Evolutionary conservation across 305 asterid genomes (phyloP), one percentile per base, ranked within the genome.

Genomic region (Nicotiana rustica): DNA sequence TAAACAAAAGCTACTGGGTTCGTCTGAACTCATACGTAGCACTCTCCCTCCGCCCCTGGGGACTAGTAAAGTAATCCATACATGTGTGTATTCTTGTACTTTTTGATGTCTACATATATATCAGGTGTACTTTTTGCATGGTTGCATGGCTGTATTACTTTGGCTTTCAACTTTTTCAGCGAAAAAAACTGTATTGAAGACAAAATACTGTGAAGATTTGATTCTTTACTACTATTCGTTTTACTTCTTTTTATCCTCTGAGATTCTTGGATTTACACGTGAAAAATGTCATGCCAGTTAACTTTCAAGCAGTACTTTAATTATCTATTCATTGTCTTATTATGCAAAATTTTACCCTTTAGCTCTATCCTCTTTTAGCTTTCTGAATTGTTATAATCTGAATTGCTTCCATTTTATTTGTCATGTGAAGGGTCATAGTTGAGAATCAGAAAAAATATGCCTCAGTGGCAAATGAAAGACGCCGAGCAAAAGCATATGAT

Each of bases 381-480:
- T 21, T 52, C 13, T 18, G 38, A 75, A 69, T 33, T 81, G 9
- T 44, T 25, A 25, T 25, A 25, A 25, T 25, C 25, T 25, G 25
- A 25, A 25, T 25, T 25, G 25, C 25, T 25, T 25, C 25, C 25
- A 25, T 25, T 25, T 25, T 25, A 25, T 25, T 18, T 71, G 52
- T 56, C 10, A 56, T 36, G 73, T 86, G 66, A 62, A 86, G 88
- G 87, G 69, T 1, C 35, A 36, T 36, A 19, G 4, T 21, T 21
- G 15, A 66, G 1, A 12, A 66, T 52, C 33, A 21, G 7, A 38
- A 85, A 79, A 87, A 79, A 78, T 13, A 88, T 88, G 90, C 86
- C 86, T 86, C 89, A 84, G 9, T 75, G 87, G 86, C 86, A 85
- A 80, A 88, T 68, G 78, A 88, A 79, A 81, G 89, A 84, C 1